Percentiles rank a stretch among this genome's conserved stretches.
Evolutionary conservation across 768 basidiomycete genomes (phyloP).

Genomic region (Boletus rubroflammeus): DNA sequence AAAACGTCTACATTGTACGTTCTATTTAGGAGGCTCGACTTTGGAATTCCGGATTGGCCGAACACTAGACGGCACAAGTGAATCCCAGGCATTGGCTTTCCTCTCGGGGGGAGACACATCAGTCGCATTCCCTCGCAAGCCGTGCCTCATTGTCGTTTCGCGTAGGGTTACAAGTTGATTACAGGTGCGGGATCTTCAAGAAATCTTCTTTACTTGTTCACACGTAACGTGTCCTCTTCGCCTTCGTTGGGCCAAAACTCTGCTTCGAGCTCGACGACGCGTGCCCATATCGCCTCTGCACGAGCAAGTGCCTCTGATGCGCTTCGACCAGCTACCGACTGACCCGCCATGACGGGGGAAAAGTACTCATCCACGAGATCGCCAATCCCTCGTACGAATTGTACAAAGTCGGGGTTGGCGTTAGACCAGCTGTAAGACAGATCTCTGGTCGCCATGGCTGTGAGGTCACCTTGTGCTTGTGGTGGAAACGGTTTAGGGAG

Average conservation of each 20-base stretch:
- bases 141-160: background rate
- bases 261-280: slow-evolving; percentile 58
- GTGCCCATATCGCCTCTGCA: slow-evolving; percentile 52
- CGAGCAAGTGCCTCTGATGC: slow-evolving; percentile 18
- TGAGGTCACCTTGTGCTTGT: slow-evolving; percentile 1
- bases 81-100: no score
- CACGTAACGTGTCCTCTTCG: slow-evolving; percentile 27
- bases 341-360: slow-evolving; percentile 34
- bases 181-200: background rate
- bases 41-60: no score
- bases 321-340: slow-evolving; percentile 15
- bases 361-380: slow-evolving; percentile 41
- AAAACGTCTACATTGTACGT: no score
- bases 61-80: no score
- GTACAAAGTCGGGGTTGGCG: slow-evolving; percentile 47
- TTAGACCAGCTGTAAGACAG: slow-evolving; percentile 59
- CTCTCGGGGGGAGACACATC: background rate
- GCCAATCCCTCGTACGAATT: slow-evolving; percentile 50
- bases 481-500: background rate
- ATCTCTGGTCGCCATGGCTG: slow-evolving; percentile 35
- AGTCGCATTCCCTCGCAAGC: no score
- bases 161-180: background rate
- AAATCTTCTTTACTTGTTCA: background rate
- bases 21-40: no score
- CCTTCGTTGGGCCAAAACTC: slow-evolving; percentile 54